Conservation (phyloP, 331 rosid species). For the Pyrus hybrid region DNA sequence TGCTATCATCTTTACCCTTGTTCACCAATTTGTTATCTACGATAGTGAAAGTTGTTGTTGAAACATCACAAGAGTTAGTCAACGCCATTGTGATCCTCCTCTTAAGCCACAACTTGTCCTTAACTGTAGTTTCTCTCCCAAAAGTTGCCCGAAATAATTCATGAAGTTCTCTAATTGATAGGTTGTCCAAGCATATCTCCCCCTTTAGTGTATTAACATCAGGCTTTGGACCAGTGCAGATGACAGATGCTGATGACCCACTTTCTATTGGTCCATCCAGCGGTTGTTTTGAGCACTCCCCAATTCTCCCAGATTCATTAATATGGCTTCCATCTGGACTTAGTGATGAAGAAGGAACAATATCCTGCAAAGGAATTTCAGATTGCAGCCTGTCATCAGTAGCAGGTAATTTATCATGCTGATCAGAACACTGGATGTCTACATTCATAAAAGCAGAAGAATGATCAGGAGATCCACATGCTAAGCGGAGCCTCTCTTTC, state of each 20-base stretch:
- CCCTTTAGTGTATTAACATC: constrained; percentile 53
- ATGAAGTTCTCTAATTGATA: constrained; percentile 88
- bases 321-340: constrained; percentile 37
- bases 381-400: constrained; percentile 35
- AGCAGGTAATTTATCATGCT: constrained; percentile 31
- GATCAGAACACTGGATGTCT: constrained; percentile 35
- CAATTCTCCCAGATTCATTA: constrained; percentile 41
- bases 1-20: constrained; percentile 32
- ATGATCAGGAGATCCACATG: constrained; percentile 44
- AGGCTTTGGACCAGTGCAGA: constrained; percentile 30
- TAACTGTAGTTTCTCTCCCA: constrained; percentile 91
- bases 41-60: constrained; percentile 62
- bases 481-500: constrained; percentile 41
- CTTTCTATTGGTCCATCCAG: constrained; percentile 47
- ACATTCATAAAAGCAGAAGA: constrained; percentile 24
- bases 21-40: constrained; percentile 51
- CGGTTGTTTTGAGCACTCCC: constrained; percentile 53
- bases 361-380: constrained; percentile 41
- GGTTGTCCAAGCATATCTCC: constrained; percentile 75
- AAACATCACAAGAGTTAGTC: constrained; percentile 77
- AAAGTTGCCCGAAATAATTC: constrained; percentile 79
- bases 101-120: constrained; percentile 89
- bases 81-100: constrained; percentile 94
- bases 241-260: constrained; percentile 56
- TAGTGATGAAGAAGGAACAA: constrained; percentile 31